Evolutionary conservation across 179 eudicot genomes (phyloP).

Genomic region (Beta macrorhiza): DNA sequence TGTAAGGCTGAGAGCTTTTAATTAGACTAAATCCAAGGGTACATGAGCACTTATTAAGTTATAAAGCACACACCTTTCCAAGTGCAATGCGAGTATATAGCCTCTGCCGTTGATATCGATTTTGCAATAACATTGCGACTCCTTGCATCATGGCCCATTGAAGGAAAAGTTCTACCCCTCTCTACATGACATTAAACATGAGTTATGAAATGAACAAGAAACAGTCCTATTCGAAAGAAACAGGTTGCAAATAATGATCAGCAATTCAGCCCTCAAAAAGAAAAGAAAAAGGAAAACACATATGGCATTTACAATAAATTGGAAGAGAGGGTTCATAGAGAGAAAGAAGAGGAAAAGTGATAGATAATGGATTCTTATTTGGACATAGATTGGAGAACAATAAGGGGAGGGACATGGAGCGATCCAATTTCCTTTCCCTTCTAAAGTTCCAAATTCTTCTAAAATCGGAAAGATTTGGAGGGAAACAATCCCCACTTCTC

Average conservation of each 20-base stretch:
- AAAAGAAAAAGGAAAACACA: neutral
- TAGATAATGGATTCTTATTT: too few species aligned
- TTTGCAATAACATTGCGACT: slow-evolving; percentile 92
- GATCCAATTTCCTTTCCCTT: too few species aligned
- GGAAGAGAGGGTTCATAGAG: too few species aligned
- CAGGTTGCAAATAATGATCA: neutral
- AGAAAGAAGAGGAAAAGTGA: too few species aligned
- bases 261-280: neutral
- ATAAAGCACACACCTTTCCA: slow-evolving; percentile 67
- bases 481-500: too few species aligned
- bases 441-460: too few species aligned
- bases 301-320: too few species aligned
- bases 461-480: too few species aligned
- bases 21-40: neutral
- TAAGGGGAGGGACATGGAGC: too few species aligned
- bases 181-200: slow-evolving; percentile 45
- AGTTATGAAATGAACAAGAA: slow-evolving; percentile 3
- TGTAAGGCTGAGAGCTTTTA: neutral
- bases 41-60: neutral
- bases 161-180: slow-evolving; percentile 75
- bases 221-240: neutral
- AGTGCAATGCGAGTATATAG: slow-evolving; percentile 94
- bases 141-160: slow-evolving; percentile 91
- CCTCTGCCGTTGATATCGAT: slow-evolving; percentile 92
- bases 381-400: neutral